Evolutionary conservation across 1,284 basidiomycete genomes (phyloP).

Genomic region (Ceratobasidium sp.): DNA sequence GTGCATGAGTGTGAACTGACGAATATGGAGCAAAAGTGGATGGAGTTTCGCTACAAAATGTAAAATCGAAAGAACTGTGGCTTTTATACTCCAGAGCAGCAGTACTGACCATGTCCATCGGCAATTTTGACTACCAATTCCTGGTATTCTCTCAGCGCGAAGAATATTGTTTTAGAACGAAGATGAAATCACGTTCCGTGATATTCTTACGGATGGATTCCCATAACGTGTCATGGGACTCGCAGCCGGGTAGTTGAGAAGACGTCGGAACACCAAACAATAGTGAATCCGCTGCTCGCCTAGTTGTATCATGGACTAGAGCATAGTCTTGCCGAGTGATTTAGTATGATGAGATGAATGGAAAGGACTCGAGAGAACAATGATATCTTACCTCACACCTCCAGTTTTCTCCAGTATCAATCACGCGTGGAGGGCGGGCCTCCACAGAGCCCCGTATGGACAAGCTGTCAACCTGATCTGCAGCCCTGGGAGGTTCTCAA

Average conservation of each 20-base stretch:
- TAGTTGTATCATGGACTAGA: neutral
- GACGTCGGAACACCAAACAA: neutral
- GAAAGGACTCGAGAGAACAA: neutral
- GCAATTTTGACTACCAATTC: neutral
- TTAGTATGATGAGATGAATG: neutral
- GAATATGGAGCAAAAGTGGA: neutral
- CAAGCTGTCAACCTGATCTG: neutral
- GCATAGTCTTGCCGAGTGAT: neutral
- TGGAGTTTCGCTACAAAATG: neutral
- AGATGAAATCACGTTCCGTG: neutral
- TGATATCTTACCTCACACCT: neutral
- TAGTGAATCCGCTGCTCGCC: neutral
- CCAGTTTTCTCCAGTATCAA: neutral
- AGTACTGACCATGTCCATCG: neutral
- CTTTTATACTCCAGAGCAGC: neutral
- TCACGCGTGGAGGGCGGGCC: neutral
- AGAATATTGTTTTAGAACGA: neutral
- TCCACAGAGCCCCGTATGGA: neutral
- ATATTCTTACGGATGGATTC: neutral
- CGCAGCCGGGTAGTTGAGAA: conserved; percentile 4
- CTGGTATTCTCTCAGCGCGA: neutral
- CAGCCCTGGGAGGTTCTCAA: neutral
- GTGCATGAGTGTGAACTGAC: neutral
- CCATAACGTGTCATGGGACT: neutral
- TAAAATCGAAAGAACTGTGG: neutral